Evolutionary conservation across 805 yeast species (phyloP), one percentile per base, ranked within the genome.

Genomic region (Saccharomycopsis synnaedendra): DNA sequence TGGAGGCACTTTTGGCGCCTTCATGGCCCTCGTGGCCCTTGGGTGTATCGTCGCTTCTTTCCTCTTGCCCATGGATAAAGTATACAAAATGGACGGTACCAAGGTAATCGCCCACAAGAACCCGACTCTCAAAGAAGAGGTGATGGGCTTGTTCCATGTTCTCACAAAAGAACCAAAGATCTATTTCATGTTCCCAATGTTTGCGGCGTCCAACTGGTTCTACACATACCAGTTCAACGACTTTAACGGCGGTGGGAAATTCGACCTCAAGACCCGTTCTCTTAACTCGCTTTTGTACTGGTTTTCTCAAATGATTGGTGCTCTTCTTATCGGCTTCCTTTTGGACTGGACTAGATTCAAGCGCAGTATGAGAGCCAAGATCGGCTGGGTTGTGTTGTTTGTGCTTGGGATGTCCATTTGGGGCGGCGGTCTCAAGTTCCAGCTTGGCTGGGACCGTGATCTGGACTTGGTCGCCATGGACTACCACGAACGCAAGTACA

Each of bases 191-290:
- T 72, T 79, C 68, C 84, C 84, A 41, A 70, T 76, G 74, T 78
- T 78, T 59, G 72, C 75, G 54, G 69, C 80, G 32, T 75, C 83
- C 36, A 78, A 78, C 65, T 78, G 79, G 79, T 78, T 76, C 65
- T 76, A 76, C 67, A 74, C 82, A 42, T 78, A 78, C 61, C 82
- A 78, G 62, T 77, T 74, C 57, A 76, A 76, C 59, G 76, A 73
- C 50, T 67, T 71, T 61, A 78, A 78, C 58, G 46, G 46, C 5
- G 74, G 72, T 39, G 74, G 72, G 27, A 64, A 72, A 43, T 78
- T 78, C 63, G 76, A 72, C 56, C 60, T 77, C 50, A 69, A 82
- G 60, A 75, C 84, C 27, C 69, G 84, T 55, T 74, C 83, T 3
- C 69, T 78, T 57, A 78, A 78, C 64, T 74, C 78, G 19, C 65